Evolutionary conservation across 176 grass and related monocot genomes (phyloP).

Genomic region (Oropetium thomaeum): DNA sequence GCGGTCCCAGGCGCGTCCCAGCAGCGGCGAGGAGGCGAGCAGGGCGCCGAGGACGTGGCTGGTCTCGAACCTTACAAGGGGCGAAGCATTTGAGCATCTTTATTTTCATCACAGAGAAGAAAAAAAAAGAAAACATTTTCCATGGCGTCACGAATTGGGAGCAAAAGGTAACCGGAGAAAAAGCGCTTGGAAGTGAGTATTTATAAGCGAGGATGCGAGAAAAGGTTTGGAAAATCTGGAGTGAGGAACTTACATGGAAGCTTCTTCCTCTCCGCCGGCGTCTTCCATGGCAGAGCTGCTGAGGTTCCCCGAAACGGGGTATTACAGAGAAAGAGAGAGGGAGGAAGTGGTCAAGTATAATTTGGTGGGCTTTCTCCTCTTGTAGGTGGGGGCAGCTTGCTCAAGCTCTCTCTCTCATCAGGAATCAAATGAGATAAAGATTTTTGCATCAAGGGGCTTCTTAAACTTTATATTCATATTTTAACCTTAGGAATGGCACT

Average conservation of each 20-base stretch:
- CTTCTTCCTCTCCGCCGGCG: conserved; percentile 42
- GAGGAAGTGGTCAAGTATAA: conserved; percentile 43
- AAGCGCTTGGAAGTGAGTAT: neutral
- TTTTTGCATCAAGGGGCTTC: neutral
- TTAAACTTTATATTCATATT: neutral
- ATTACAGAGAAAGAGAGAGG: neutral
- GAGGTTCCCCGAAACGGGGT: conserved; percentile 35
- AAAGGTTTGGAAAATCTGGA: conserved; percentile 33
- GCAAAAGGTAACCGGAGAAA: neutral
- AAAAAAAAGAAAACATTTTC: neutral
- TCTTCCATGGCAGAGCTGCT: conserved; percentile 47
- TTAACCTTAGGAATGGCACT: neutral
- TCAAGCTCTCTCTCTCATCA: neutral
- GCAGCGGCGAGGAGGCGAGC: conserved; percentile 72
- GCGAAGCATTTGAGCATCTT: conserved; percentile 30
- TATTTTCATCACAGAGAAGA: neutral
- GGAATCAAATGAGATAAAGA: neutral
- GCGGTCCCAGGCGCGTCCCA: conserved; percentile 69
- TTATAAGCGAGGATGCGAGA: conserved; percentile 16
- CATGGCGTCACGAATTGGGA: neutral
- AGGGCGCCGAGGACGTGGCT: conserved; percentile 87
- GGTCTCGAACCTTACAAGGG: conserved; percentile 76
- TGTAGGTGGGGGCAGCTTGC: neutral
- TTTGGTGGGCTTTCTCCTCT: conserved; percentile 5
- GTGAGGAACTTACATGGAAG: conserved; percentile 58